These are phyloP conservation scores for Saccharomycopsis sp. DNA, from an alignment of 805 yeast species.

Conservation along the genomic window DNA sequence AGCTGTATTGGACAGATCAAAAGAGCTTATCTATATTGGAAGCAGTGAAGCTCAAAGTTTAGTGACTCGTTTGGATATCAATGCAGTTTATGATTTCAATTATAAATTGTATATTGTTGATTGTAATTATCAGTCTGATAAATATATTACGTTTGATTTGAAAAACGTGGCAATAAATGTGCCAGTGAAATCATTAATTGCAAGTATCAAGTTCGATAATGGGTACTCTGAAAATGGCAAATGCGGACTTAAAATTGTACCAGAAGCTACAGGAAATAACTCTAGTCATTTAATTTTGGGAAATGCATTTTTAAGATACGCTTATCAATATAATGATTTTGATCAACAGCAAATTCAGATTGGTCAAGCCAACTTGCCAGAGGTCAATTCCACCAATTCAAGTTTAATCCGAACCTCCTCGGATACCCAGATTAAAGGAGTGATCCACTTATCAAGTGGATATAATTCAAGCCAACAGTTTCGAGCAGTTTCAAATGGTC, in stretches of 20 bases:
- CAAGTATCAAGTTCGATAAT: background rate
- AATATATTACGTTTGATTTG: background rate
- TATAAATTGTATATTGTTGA: background rate
- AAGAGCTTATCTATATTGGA: background rate
- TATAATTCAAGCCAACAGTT: too few relatives aligned
- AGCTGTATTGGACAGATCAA: background rate
- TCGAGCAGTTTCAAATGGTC: too few relatives aligned
- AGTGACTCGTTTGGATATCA: background rate
- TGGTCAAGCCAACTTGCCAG: constrained; percentile 10
- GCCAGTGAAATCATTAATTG: background rate
- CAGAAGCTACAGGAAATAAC: background rate
- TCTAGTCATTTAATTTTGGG: constrained; percentile 7
- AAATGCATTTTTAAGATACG: constrained; percentile 8
- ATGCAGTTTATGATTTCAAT: background rate
- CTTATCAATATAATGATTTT: constrained; percentile 7
- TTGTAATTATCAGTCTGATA: background rate
- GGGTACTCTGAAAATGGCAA: background rate
- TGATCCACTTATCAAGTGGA: too few relatives aligned
- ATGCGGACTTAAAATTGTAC: background rate
- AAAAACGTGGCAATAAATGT: background rate
- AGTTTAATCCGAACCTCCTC: too few relatives aligned
- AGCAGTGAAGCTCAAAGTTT: background rate
- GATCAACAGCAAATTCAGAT: background rate
- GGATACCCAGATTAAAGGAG: too few relatives aligned
- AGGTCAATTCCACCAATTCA: too few relatives aligned